These are phyloP conservation scores for Aechmea fasciata DNA, from an alignment of 176 grass and related monocot genomes.

Conservation along the genomic window DNA sequence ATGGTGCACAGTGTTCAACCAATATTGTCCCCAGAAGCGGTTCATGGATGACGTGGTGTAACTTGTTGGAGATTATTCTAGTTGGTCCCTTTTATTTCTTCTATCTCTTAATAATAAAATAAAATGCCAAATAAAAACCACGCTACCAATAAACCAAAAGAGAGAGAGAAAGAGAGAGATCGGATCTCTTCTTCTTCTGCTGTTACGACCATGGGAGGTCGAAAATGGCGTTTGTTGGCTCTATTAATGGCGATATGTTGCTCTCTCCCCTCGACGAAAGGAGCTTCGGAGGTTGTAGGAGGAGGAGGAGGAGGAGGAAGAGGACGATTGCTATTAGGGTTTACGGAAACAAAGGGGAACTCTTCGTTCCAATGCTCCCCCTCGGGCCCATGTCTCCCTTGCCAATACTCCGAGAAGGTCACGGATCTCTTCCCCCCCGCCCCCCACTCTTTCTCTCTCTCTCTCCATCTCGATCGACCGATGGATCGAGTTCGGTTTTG, in stretches of 20 bases:
- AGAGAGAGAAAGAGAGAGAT: too few species aligned
- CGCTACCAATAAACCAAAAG: too few species aligned
- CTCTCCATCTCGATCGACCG: background rate
- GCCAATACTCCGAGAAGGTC: conserved; percentile 91
- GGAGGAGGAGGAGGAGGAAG: conserved; percentile 20
- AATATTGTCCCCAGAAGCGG: too few species aligned
- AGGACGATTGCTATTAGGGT: conserved; percentile 57
- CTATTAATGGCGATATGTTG: conserved; percentile 38
- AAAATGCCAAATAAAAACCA: too few species aligned
- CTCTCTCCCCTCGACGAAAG: conserved; percentile 43
- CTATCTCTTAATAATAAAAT: too few species aligned
- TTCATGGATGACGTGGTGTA: too few species aligned
- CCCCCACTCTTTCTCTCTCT: too few species aligned
- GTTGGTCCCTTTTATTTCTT: too few species aligned
- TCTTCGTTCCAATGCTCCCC: conserved; percentile 58
- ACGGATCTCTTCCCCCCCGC: background rate
- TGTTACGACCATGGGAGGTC: background rate
- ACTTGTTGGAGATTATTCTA: too few species aligned
- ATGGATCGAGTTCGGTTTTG: too few species aligned
- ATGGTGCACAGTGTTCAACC: too few species aligned
- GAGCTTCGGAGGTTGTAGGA: conserved; percentile 24
- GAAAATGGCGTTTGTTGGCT: conserved; percentile 20
- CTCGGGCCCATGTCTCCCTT: conserved; percentile 66
- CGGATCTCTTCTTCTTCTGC: too few species aligned
- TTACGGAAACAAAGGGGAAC: conserved; percentile 71